Percentiles rank a stretch among this genome's conserved stretches.
These are phyloP conservation scores for Phytophthora nicotianae DNA, from an alignment of 352 stramenopile genomes.

Conservation along the genomic window DNA sequence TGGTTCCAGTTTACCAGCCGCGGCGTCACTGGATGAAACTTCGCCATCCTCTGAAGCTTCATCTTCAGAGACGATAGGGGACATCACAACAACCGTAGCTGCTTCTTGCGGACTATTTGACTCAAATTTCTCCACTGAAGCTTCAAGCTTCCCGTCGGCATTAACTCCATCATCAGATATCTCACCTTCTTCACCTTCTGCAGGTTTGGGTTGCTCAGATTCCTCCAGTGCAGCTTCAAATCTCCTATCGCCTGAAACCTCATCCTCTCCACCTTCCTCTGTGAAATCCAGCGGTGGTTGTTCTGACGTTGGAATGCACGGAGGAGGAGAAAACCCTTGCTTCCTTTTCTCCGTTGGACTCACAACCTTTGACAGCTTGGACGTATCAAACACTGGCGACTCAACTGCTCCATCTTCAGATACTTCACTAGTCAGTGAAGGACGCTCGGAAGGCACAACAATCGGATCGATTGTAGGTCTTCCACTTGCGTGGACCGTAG, in stretches of 20 bases:
- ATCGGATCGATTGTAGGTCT: constrained; percentile 28
- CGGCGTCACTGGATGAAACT: constrained; percentile 10
- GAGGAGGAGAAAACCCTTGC: constrained; percentile 27
- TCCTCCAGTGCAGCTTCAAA: neutral
- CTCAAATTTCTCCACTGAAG: too few species aligned
- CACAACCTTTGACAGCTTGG: constrained; percentile 35
- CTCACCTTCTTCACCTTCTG: constrained; percentile 11
- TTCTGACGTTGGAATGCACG: constrained; percentile 32
- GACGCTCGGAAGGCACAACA: constrained; percentile 14
- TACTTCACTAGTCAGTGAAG: constrained; percentile 11
- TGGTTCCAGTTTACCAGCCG: constrained; percentile 1
- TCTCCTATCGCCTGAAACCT: neutral
- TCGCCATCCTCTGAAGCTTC: constrained; percentile 21
- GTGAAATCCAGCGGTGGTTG: constrained; percentile 35
- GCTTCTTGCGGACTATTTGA: too few species aligned
- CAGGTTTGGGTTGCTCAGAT: constrained; percentile 10
- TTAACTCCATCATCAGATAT: too few species aligned
- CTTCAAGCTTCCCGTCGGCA: too few species aligned
- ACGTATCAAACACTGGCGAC: constrained; percentile 30
- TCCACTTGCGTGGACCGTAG: constrained; percentile 25
- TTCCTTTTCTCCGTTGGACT: constrained; percentile 41
- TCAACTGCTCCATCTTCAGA: constrained; percentile 20
- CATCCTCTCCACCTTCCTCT: constrained; percentile 22
- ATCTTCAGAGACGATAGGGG: constrained; percentile 32
- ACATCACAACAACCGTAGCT: neutral